These are phyloP conservation scores for Hemerocallis citrina DNA, from an alignment of 106 monocot genomes.

Conservation along the genomic window DNA sequence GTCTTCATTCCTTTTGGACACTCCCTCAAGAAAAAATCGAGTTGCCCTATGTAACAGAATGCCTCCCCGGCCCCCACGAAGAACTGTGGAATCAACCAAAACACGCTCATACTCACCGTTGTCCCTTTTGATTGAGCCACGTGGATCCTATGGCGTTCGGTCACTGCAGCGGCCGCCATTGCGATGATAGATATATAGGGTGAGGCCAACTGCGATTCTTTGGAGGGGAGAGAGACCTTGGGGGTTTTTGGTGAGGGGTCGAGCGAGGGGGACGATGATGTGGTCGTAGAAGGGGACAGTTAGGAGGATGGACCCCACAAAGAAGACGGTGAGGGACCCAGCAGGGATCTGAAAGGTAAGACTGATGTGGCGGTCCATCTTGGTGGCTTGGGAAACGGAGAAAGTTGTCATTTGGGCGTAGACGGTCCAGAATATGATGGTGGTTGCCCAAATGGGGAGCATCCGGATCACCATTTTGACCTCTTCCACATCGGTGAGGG, in stretches of 20 bases:
- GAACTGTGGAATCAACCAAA: conserved; percentile 63
- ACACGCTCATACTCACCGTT: conserved; percentile 35
- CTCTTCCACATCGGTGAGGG: conserved; percentile 49
- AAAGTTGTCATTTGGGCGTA: conserved; percentile 72
- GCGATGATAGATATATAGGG: conserved; percentile 38
- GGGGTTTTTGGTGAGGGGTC: conserved; percentile 33
- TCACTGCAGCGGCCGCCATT: conserved; percentile 45
- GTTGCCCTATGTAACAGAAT: conserved; percentile 57
- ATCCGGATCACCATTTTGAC: conserved; percentile 57
- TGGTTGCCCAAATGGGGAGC: conserved; percentile 68
- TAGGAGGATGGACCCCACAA: conserved; percentile 54
- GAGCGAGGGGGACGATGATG: conserved; percentile 23
- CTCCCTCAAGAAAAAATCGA: conserved; percentile 63
- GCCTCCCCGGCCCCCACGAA: conserved; percentile 57
- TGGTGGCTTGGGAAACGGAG: conserved; percentile 53
- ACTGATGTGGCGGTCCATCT: conserved; percentile 46
- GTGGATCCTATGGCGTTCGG: conserved; percentile 18
- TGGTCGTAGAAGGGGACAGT: conserved; percentile 51
- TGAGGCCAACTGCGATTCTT: conserved; percentile 29
- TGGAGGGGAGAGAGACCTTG: conserved; percentile 44
- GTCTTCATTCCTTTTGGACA: conserved; percentile 26
- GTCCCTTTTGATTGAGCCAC: not conserved
- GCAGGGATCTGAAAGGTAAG: conserved; percentile 42
- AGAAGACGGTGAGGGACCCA: conserved; percentile 62
- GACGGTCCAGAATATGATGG: conserved; percentile 68